These are phyloP conservation scores for Stygiomarasmius scandens DNA, from an alignment of 1,284 basidiomycete species.

Conservation along the genomic window DNA sequence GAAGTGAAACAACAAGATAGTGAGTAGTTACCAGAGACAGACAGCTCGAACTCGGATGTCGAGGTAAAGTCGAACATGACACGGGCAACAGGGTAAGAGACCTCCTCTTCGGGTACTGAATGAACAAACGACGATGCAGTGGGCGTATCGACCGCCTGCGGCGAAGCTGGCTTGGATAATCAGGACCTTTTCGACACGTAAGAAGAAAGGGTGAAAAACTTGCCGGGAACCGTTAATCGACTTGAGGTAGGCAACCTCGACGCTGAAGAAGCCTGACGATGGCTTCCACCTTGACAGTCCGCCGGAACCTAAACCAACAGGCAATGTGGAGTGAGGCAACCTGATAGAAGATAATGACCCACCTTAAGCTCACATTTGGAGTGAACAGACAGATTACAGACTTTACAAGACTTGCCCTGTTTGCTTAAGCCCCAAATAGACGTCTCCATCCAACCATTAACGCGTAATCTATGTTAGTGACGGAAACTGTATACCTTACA, in stretches of 20 bases:
- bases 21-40: conserved; percentile 55
- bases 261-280: conserved; percentile 3
- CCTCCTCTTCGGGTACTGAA: conserved; percentile 41
- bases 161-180: not conserved
- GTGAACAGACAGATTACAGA: conserved; percentile 81
- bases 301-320: conserved; percentile 64
- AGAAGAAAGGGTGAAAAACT: conserved; percentile 1
- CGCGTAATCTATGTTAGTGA: not conserved
- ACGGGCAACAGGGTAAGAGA: conserved; percentile 48
- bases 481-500: conserved; percentile 60
- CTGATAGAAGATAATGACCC: conserved; percentile 10
- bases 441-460: conserved; percentile 41
- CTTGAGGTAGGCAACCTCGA: conserved; percentile 11
- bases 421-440: conserved; percentile 86
- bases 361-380: conserved; percentile 85
- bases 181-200: not conserved
- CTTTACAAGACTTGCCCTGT: conserved; percentile 80
- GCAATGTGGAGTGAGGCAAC: not conserved
- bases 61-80: conserved; percentile 74
- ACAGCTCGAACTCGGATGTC: conserved; percentile 75
- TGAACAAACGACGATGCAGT: conserved; percentile 60
- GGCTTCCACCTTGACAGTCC: conserved; percentile 48
- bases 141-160: conserved; percentile 29
- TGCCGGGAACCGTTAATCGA: conserved; percentile 11
- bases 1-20: conserved; percentile 3